Base-by-base conservation (phyloP, 83 land plant genomes). In the Thuja plicata region DNA sequence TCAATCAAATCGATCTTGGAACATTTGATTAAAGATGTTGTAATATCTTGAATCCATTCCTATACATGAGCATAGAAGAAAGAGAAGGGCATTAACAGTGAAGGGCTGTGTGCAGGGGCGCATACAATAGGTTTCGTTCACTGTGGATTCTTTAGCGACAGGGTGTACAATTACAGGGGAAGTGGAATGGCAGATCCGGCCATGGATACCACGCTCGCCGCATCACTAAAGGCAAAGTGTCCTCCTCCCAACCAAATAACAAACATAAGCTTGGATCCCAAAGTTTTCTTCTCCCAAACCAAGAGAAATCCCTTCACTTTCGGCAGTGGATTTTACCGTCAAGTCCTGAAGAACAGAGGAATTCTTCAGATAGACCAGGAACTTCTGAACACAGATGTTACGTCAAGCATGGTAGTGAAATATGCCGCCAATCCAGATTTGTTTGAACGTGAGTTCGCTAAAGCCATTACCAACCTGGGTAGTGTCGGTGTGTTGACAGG, bases 111-210 rank as follows among this genome's bases (percentile, higher is more conserved):
- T 52, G 60, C 91, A 88, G 94, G 94, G 32, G 94, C 93, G 8
- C 94, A 93, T 37, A 91, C 84, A 1, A 87, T 92, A 19, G 93
- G 94, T 34, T 46, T 90, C 78, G 87, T 89, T n/a, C 94, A 90
- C 87, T 93, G 94, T 48, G 88, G 86, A 50, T 90, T 89, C 89
- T 90, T 93, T 86, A 40, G 43, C 48, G 92, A 90, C 34, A 81
- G 94, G 70, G 88, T 91, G 40, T 93, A 91, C 71, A 87, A 93
- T 85, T 93, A 90, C 89, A 10, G 43, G 71, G 91, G 89, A 5
- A 88, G 89, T 2, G 93, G 93, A 13, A 30, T 34, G 62, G 55
- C 90, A 1, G 94, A 93, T 88, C 94, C 94, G 3, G 0, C 81
- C 0, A 87, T 93, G 88, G 88, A 92, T 52, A 34, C 62, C 0